Evolutionary conservation across 306 rosid genomes (phyloP).

Genomic region (Castanopsis chinensis): DNA sequence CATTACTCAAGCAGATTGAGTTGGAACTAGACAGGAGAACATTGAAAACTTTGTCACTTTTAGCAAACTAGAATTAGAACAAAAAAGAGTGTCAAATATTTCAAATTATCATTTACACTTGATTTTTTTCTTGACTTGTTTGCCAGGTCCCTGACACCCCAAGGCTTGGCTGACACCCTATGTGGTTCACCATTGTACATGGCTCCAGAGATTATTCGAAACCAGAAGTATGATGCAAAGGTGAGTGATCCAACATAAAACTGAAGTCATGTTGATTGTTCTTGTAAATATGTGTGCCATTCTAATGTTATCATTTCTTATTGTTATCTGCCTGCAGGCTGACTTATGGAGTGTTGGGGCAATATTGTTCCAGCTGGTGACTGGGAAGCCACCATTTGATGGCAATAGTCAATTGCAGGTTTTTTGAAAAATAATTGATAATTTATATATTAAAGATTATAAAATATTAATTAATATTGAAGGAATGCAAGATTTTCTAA

Average conservation of each 20-base stretch:
- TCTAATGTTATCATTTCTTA: conserved; percentile 1
- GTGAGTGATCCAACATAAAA: conserved; percentile 38
- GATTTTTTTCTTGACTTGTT: conserved; percentile 22
- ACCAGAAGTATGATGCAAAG: conserved; percentile 82
- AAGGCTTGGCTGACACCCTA: conserved; percentile 75
- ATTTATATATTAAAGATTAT: too few species aligned
- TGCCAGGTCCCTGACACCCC: conserved; percentile 72
- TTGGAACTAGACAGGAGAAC: background rate
- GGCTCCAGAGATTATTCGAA: conserved; percentile 93
- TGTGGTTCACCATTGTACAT: conserved; percentile 98
- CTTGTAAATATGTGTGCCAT: conserved; percentile 1
- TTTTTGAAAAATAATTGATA: conserved; percentile 1
- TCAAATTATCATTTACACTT: conserved; percentile 4
- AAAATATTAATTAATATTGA: background rate
- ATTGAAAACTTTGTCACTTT: conserved; percentile 5
- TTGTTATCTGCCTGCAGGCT: conserved; percentile 58
- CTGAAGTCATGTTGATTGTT: conserved; percentile 3
- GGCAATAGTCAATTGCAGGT: conserved; percentile 88
- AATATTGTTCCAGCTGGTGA: conserved; percentile 81
- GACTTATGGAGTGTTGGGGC: conserved; percentile 99
- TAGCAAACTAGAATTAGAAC: conserved; percentile 1
- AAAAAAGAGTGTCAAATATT: background rate
- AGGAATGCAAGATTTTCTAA: background rate
- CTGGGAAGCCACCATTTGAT: conserved; percentile 85
- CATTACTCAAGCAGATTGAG: background rate